A percentile compares a stretch with the other conserved stretches of the same genome.
Conservation (phyloP, 139 green algal species). For the Chlorella vulgaris region DNA sequence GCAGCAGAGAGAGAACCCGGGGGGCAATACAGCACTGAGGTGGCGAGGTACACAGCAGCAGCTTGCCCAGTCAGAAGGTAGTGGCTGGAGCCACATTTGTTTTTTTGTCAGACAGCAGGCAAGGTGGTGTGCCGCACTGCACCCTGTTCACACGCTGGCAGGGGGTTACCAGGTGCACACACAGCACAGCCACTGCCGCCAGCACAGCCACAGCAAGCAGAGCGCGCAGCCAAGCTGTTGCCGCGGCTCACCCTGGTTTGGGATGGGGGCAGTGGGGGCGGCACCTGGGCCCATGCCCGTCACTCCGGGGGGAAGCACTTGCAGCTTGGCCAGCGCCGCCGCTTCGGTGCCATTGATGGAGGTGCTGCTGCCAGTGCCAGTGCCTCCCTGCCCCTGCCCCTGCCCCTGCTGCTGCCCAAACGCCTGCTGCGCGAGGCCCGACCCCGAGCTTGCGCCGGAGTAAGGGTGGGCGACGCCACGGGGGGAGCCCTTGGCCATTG, state of each 20-base stretch:
- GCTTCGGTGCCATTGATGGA: neutral
- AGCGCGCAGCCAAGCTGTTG: too few relatives aligned
- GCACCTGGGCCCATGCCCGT: neutral
- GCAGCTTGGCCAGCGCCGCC: neutral
- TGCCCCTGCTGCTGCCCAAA: neutral
- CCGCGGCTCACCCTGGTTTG: slow-evolving; percentile 21
- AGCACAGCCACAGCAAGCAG: too few relatives aligned
- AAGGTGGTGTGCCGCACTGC: too few relatives aligned
- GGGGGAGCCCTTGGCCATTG: slow-evolving; percentile 8
- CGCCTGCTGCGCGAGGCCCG: neutral
- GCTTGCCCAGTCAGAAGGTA: too few relatives aligned
- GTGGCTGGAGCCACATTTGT: too few relatives aligned
- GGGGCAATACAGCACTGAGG: too few relatives aligned
- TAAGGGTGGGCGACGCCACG: slow-evolving; percentile 20
- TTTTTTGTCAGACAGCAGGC: too few relatives aligned
- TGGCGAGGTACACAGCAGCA: too few relatives aligned
- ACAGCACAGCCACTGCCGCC: too few relatives aligned
- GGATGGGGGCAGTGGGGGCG: neutral
- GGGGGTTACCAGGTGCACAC: too few relatives aligned
- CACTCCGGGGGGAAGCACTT: neutral
- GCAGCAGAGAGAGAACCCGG: neutral
- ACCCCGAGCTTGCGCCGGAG: slow-evolving; percentile 6
- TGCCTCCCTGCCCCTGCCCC: neutral
- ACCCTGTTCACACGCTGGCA: too few relatives aligned
- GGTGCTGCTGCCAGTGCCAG: neutral